These are phyloP conservation scores for Hymenoscyphus infarciens DNA, from an alignment of 2,329 filamentous ascomycete genomes.

Conservation along the genomic window DNA sequence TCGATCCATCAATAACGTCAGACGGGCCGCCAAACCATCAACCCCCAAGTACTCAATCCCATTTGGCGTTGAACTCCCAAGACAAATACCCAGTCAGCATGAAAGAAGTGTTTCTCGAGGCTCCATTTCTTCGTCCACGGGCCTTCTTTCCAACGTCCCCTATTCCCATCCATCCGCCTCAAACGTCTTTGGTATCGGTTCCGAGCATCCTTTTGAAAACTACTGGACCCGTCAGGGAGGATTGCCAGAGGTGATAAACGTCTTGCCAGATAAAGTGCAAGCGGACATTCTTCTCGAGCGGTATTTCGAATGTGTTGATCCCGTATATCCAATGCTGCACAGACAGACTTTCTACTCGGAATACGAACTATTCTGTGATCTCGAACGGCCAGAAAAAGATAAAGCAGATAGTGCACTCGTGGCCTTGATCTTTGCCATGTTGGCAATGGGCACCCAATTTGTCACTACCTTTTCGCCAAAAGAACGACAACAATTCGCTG, in stretches of 20 bases:
- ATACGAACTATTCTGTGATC: conserved; percentile 74
- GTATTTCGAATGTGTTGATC: conserved; percentile 71
- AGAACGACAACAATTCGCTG: conserved; percentile 70
- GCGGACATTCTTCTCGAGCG: conserved; percentile 64
- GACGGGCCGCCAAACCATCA: conserved; percentile 55
- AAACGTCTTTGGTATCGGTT: conserved; percentile 77
- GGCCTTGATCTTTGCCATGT: conserved; percentile 71
- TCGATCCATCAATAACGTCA: conserved; percentile 49
- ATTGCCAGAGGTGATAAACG: conserved; percentile 68
- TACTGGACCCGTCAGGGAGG: conserved; percentile 81
- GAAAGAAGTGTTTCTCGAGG: conserved; percentile 27
- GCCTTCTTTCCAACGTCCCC: conserved; percentile 68
- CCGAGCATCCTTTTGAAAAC: conserved; percentile 76
- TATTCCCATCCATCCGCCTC: conserved; percentile 68
- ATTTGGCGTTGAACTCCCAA: conserved; percentile 25
- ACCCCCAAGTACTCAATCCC: conserved; percentile 45
- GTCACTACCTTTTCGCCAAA: conserved; percentile 53
- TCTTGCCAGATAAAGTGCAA: conserved; percentile 72
- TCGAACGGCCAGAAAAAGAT: conserved; percentile 54
- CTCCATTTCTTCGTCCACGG: conserved; percentile 42
- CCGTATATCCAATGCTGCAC: conserved; percentile 78
- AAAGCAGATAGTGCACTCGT: conserved; percentile 64
- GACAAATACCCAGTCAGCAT: conserved; percentile 23
- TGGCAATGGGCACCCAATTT: conserved; percentile 76
- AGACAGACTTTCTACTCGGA: conserved; percentile 72